These are phyloP conservation scores for Marasmius oreades DNA, from an alignment of 1,284 basidiomycete species.

Conservation along the genomic window DNA sequence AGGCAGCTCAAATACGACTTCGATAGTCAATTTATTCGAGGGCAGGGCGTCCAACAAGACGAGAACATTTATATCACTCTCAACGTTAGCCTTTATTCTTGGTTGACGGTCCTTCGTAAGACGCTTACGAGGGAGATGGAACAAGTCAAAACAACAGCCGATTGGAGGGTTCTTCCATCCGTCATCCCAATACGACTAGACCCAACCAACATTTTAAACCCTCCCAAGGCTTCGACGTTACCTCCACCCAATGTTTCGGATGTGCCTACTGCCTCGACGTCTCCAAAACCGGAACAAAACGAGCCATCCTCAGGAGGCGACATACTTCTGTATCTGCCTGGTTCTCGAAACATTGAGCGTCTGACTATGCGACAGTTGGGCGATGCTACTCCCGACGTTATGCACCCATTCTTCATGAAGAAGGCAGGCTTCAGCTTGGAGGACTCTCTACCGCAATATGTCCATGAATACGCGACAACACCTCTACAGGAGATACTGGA, in stretches of 20 bases:
- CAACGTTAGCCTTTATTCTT: conserved; percentile 76
- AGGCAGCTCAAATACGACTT: conserved; percentile 65
- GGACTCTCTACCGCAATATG: conserved; percentile 79
- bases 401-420: conserved; percentile 84
- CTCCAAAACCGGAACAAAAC: not conserved
- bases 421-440: conserved; percentile 79
- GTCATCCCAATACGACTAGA: conserved; percentile 26
- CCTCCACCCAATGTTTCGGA: not conserved
- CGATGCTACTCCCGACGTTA: conserved; percentile 83
- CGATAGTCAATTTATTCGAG: conserved; percentile 61
- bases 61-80: conserved; percentile 81
- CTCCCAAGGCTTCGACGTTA: conserved; percentile 19
- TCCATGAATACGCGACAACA: conserved; percentile 81
- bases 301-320: conserved; percentile 22
- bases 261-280: not conserved
- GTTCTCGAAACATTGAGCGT: conserved; percentile 62
- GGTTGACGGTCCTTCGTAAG: conserved; percentile 74
- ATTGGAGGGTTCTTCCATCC: conserved; percentile 39
- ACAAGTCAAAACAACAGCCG: conserved; percentile 58
- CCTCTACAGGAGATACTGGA: conserved; percentile 87
- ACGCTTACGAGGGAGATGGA: conserved; percentile 72
- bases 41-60: conserved; percentile 51
- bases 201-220: conserved; percentile 22
- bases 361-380: conserved; percentile 81
- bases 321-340: conserved; percentile 47